A percentile compares a stretch with the other conserved stretches of the same genome.
These are phyloP conservation scores for Pleurotus tuber-regium DNA, from an alignment of 768 basidiomycete species.

Conservation along the genomic window DNA sequence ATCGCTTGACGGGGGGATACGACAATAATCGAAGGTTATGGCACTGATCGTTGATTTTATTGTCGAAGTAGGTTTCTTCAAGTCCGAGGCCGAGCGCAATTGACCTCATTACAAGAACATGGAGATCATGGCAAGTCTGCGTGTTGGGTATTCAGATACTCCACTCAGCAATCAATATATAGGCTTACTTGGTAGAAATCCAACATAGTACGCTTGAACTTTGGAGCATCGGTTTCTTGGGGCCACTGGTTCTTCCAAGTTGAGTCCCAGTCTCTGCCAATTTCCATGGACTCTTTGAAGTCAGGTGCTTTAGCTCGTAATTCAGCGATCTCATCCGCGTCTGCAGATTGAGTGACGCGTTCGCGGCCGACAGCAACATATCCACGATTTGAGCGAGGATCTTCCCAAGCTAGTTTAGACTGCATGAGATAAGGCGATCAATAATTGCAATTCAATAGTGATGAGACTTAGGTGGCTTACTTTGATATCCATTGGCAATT, in stretches of 20 bases:
- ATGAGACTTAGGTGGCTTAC: slow-evolving; percentile 25
- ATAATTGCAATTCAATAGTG: not conserved
- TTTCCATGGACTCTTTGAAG: slow-evolving; percentile 86
- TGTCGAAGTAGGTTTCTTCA: slow-evolving; percentile 72
- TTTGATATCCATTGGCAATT: slow-evolving; percentile 59
- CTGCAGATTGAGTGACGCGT: slow-evolving; percentile 71
- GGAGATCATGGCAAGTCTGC: slow-evolving; percentile 74
- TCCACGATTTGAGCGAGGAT: slow-evolving; percentile 82
- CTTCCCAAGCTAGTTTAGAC: slow-evolving; percentile 74
- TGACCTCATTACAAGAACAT: slow-evolving; percentile 77
- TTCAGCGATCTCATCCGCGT: slow-evolving; percentile 68
- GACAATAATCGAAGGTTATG: slow-evolving; percentile 81
- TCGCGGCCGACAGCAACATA: slow-evolving; percentile 82
- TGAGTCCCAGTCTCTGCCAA: slow-evolving; percentile 80
- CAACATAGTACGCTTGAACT: slow-evolving; percentile 71
- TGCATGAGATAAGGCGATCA: slow-evolving; percentile 22
- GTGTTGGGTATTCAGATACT: slow-evolving; percentile 14
- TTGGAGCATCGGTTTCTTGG: slow-evolving; percentile 53
- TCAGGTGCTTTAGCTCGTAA: slow-evolving; percentile 78
- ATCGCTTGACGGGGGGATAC: slow-evolving; percentile 73
- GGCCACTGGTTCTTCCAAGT: slow-evolving; percentile 85
- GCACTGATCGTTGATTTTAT: slow-evolving; percentile 69
- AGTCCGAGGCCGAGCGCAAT: slow-evolving; percentile 79
- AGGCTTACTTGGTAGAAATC: slow-evolving; percentile 63
- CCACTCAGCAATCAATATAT: not conserved